A percentile compares a stretch with the other conserved stretches of the same genome.
Conservation (phyloP, 2,329 filamentous ascomycete genomes). For the Diaporthe velutina region DNA sequence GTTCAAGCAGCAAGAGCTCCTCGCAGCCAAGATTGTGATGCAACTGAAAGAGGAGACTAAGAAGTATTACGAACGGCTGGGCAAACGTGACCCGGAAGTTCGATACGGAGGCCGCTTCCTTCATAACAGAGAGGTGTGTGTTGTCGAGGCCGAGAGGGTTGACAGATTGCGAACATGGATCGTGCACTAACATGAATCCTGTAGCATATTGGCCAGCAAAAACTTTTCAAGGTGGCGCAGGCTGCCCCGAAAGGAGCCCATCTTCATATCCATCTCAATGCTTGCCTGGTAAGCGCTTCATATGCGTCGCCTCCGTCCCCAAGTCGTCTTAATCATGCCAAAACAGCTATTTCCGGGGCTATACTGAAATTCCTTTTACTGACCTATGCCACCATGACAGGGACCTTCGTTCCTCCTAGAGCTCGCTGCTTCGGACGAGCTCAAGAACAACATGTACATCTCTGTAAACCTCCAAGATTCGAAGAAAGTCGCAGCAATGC, state of each 20-base stretch:
- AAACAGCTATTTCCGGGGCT: not conserved
- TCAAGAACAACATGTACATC: constrained; percentile 75
- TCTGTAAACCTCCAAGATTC: constrained; percentile 64
- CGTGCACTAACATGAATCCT: not conserved
- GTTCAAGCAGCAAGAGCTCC: not conserved
- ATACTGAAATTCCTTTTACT: not conserved
- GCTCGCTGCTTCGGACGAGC: constrained; percentile 49
- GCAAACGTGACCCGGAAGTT: not conserved
- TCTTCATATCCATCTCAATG: constrained; percentile 83
- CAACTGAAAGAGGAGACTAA: not conserved
- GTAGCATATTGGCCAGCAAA: constrained; percentile 61
- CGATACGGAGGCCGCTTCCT: not conserved
- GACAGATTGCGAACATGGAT: not conserved
- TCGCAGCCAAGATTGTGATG: accelerated
- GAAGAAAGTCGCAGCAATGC: not conserved
- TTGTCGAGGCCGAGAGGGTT: not conserved
- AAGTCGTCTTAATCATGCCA: constrained; percentile 48
- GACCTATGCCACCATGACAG: not conserved
- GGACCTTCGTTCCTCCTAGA: constrained; percentile 58
- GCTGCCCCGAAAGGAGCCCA: constrained; percentile 79
- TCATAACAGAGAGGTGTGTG: not conserved
- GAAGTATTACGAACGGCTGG: not conserved
- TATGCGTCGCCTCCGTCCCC: constrained; percentile 60
- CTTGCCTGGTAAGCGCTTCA: constrained; percentile 57
- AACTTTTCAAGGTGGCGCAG: constrained; percentile 67